Evolutionary conservation across 2,329 filamentous ascomycete species (phyloP).

Genomic region (Aspergillus pseudoviridinutans): DNA sequence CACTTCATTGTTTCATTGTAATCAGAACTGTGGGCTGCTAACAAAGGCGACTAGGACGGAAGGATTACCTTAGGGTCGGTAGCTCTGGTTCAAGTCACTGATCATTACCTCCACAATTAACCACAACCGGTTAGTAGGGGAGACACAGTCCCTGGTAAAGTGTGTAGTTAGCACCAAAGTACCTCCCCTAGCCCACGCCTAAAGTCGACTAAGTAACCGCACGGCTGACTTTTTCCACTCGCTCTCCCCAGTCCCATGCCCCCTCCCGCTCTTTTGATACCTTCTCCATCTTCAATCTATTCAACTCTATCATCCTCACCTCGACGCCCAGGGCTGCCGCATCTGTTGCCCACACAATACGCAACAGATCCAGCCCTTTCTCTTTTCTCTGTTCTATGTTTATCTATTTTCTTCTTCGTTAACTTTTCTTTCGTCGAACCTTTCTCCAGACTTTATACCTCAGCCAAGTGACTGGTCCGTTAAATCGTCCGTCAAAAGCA

Average conservation of each 20-base stretch:
- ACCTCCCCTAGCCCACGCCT: background rate
- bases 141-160: background rate
- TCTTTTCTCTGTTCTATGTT: background rate
- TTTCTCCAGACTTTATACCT: background rate
- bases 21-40: background rate
- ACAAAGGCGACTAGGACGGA: background rate
- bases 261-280: background rate
- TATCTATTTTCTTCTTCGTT: background rate
- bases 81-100: background rate
- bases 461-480: background rate
- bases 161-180: background rate
- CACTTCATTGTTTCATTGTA: background rate
- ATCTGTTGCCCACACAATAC: background rate
- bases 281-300: conserved; percentile 6
- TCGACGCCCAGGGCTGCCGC: background rate
- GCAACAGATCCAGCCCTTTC: background rate
- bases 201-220: background rate
- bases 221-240: conserved; percentile 9
- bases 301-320: background rate
- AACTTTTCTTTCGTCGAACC: background rate
- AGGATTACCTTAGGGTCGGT: background rate
- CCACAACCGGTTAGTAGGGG: background rate
- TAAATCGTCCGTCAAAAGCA: background rate
- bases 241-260: background rate
- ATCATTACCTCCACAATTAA: background rate